Conservation (phyloP, 2,329 filamentous ascomycete genomes). For the Trichoderma aggressivum region DNA sequence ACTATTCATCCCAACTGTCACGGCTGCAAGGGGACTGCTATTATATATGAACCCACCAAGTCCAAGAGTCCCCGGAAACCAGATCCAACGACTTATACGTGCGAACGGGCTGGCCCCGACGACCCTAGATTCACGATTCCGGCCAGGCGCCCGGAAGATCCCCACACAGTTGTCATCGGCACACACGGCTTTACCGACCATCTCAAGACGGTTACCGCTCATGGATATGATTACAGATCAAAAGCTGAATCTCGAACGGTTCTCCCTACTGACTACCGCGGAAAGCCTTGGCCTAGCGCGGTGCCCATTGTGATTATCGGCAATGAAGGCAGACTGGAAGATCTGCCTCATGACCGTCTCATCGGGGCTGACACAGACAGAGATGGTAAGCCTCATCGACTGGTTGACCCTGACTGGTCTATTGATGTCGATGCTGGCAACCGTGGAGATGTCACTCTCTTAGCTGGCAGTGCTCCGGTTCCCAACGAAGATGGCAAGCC, state of each 20-base stretch:
- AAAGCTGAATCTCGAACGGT: slow-evolving; percentile 18
- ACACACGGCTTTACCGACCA: slow-evolving; percentile 18
- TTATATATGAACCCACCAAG: slow-evolving; percentile 27
- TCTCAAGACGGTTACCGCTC: slow-evolving; percentile 19
- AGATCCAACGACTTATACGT: slow-evolving; percentile 14
- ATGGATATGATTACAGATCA: slow-evolving; percentile 10
- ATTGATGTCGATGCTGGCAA: not conserved
- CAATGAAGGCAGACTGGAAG: not conserved
- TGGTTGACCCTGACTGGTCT: not conserved
- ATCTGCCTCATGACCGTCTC: not conserved
- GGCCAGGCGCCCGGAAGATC: slow-evolving; percentile 16
- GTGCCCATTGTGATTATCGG: slow-evolving; percentile 20
- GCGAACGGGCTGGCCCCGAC: slow-evolving; percentile 17
- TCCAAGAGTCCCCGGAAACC: not conserved
- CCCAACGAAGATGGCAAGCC: not conserved
- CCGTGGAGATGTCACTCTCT: not conserved
- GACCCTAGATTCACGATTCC: slow-evolving; percentile 18
- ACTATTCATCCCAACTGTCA: slow-evolving; percentile 24
- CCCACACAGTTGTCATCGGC: slow-evolving; percentile 22
- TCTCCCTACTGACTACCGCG: slow-evolving; percentile 22
- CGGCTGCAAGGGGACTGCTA: slow-evolving; percentile 25
- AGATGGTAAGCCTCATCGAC: slow-evolving; percentile 6
- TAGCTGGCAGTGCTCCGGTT: too few species aligned
- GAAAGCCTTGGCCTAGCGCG: slow-evolving; percentile 21
- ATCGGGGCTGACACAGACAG: not conserved